These are phyloP conservation scores for Chaetomiaceae sp. DNA, from an alignment of 2,329 filamentous ascomycete species.

Conservation along the genomic window DNA sequence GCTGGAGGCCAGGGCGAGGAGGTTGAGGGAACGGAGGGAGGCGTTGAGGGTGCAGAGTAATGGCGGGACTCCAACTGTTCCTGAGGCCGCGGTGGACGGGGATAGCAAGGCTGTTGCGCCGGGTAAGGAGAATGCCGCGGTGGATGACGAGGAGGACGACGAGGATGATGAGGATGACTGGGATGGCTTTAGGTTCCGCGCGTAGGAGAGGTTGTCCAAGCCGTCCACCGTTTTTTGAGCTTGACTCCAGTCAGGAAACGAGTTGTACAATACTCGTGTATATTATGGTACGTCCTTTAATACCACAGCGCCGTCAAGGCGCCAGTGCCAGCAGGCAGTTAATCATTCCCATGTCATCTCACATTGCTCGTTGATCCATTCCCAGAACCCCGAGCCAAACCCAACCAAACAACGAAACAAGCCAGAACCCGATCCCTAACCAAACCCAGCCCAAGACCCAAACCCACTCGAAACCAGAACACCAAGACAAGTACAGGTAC, in stretches of 20 bases:
- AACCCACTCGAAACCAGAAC: neutral
- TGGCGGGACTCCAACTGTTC: constrained; percentile 15
- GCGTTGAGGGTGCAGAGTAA: constrained; percentile 44
- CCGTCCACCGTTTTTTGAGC: neutral
- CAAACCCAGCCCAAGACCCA: neutral
- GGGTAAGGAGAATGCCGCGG: constrained; percentile 32
- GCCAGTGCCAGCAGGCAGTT: neutral
- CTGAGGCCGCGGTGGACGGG: constrained; percentile 21
- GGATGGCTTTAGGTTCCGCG: constrained; percentile 53
- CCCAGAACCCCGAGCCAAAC: neutral
- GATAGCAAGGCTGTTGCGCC: constrained; percentile 26
- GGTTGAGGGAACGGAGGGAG: constrained; percentile 67
- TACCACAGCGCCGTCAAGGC: neutral
- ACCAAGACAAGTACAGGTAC: neutral
- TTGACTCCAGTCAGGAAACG: neutral
- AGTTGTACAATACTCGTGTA: constrained; percentile 13
- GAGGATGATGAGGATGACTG: constrained; percentile 52
- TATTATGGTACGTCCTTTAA: constrained; percentile 8
- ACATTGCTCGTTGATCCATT: neutral
- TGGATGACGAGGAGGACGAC: constrained; percentile 37
- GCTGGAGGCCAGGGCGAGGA: constrained; percentile 66
- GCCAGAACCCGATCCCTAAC: neutral
- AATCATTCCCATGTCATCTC: neutral
- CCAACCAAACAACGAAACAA: neutral
- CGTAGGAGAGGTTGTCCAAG: constrained; percentile 3